Percentiles rank a stretch among this genome's conserved stretches.
phyloP scores from a whole-genome alignment of 2,329 filamentous ascomycete species.

The Chrysoporthe cubensis region DNA sequence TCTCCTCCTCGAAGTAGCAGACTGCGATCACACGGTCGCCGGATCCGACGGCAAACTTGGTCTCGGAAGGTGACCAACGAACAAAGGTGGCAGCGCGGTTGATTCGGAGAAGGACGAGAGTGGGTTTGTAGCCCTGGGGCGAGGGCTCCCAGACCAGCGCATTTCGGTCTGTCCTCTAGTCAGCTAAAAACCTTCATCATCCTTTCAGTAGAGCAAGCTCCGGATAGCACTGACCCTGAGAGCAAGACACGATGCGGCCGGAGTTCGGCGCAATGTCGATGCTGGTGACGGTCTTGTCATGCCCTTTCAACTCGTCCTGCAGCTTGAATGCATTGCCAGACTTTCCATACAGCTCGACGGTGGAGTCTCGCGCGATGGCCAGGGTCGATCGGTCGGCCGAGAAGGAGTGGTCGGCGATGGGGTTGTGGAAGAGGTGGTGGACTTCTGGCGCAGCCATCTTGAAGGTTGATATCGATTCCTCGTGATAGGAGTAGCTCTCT shows the following conservation, averaged over 20 bases:
- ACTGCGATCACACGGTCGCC: conserved; percentile 94
- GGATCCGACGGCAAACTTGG: conserved; percentile 96
- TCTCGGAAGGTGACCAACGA: conserved; percentile 94
- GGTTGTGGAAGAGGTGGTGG: conserved; percentile 94
- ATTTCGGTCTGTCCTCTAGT: conserved; percentile 75
- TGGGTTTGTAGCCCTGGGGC: conserved; percentile 92
- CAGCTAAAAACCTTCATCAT: conserved; percentile 3
- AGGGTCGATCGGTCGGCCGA: conserved; percentile 87
- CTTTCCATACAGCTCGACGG: conserved; percentile 83
- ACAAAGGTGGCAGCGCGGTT: conserved; percentile 96
- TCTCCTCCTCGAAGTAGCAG: conserved; percentile 99
- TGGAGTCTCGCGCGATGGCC: conserved; percentile 87
- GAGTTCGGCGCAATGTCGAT: conserved; percentile 92
- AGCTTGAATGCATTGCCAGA: conserved; percentile 77
- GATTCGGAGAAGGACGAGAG: conserved; percentile 93
- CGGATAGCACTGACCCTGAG: conserved; percentile 69
- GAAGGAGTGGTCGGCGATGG: conserved; percentile 98
- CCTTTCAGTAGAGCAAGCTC: neutral
- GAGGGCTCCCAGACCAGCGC: conserved; percentile 97
- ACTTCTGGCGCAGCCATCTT: conserved; percentile 86
- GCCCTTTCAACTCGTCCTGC: conserved; percentile 90
- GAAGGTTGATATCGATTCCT: conserved; percentile 31
- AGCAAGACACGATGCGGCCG: conserved; percentile 96
- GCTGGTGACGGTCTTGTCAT: conserved; percentile 95
- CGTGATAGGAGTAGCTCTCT: conserved; percentile 95